Evolutionary conservation across 148 eudicot species (phyloP), one percentile per base, ranked within the genome.

Genomic region (Fagopyrum tataricum): DNA sequence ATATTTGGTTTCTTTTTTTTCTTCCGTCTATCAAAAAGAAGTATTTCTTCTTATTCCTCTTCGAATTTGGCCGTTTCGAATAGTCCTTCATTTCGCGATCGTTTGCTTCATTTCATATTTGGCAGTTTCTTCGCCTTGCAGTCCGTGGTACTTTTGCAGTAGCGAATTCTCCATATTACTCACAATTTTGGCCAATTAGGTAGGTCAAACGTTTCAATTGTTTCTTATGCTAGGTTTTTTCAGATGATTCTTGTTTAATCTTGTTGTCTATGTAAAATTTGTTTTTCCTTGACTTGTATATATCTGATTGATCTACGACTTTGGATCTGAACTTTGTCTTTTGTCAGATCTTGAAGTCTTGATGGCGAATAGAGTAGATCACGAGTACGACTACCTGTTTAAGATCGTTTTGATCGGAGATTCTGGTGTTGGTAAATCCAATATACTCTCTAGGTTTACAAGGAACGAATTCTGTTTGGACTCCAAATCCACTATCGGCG

Each of bases 401-500:
- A 69, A 69, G 51, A 69, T 69, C 72, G 72, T 69, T 14, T 69
- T 69, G 23, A 69, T 69, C 49, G 72, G 72, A n/a, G 72, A 69
- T 44, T 69, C 72, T 15, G 72, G 72, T 14, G 72, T 69, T 21
- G 72, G 72, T 4, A 69, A 69, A 39, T 67, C 70, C 21, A 67
- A 67, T 41, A 67, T 67, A 31, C 44, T 67, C 44, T 67, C 70
- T 2, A 67, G 70, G 70, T 67, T 31, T 67, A 67, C 70, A 37
- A 67, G 44, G 44, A 67, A 67, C 24, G 70, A 67, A 44, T 67
- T 67, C 70, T 67, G 70, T 41, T 67, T 67, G 21, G 70, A 67
- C 42, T 67, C 70, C 42, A 67, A 67, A 67, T 67, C 70, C 44
- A 67, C 70, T 17, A 67, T 67, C 18, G 70, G 70, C 10, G 70